Evolutionary conservation across 805 yeast genomes (phyloP).

Genomic region (Blastobotrys americana): DNA sequence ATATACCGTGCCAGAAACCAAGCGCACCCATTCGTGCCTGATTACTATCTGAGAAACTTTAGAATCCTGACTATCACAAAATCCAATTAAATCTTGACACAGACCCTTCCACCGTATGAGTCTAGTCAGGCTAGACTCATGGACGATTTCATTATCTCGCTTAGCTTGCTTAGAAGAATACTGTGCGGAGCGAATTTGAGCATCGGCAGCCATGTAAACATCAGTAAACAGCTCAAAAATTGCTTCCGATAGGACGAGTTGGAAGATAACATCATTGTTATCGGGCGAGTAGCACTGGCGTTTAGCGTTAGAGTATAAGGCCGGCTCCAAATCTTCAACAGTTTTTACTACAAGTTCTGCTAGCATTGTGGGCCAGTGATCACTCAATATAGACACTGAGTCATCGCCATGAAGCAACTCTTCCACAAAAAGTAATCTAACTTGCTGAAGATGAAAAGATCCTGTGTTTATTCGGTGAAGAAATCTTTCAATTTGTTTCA

Average conservation of each 20-base stretch:
- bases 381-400: slow-evolving; percentile 33
- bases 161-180: slow-evolving; percentile 8
- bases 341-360: slow-evolving; percentile 30
- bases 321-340: slow-evolving; percentile 22
- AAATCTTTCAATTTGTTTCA: slow-evolving; percentile 23
- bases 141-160: slow-evolving; percentile 12
- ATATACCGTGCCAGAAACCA: slow-evolving; percentile 39
- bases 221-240: slow-evolving; percentile 22
- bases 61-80: background rate
- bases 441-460: slow-evolving; percentile 34
- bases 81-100: slow-evolving; percentile 13
- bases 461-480: slow-evolving; percentile 26
- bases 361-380: slow-evolving; percentile 36
- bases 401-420: slow-evolving; percentile 12
- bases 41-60: slow-evolving; percentile 13
- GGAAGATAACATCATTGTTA: background rate
- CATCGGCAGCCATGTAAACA: slow-evolving; percentile 10
- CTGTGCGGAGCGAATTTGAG: slow-evolving; percentile 7
- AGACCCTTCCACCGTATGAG: slow-evolving; percentile 17
- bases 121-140: slow-evolving; percentile 2
- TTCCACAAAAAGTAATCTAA: slow-evolving; percentile 30
- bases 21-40: slow-evolving; percentile 44
- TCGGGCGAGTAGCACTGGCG: slow-evolving; percentile 1
- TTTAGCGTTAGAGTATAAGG: slow-evolving; percentile 14
- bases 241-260: slow-evolving; percentile 12